Percentiles rank a stretch among this genome's conserved stretches.
These are phyloP conservation scores for Paramecium sonneborni DNA, from an alignment of 73 alveolate species.

Conservation along the genomic window DNA sequence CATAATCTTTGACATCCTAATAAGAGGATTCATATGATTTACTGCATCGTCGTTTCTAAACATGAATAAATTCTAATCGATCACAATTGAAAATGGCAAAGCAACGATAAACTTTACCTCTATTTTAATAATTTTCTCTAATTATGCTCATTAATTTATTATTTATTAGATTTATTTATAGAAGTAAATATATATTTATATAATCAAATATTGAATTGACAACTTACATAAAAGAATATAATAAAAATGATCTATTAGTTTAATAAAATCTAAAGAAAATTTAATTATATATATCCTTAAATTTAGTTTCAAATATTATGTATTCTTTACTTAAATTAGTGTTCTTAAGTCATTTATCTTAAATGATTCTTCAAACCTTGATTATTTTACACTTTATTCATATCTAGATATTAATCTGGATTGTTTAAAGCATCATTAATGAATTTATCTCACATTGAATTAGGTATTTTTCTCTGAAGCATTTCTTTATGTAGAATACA, in stretches of 20 bases:
- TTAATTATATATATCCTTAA: not conserved
- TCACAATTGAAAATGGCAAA: not conserved
- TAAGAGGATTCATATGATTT: not conserved
- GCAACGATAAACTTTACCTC: constrained; percentile 11
- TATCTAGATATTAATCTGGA: not conserved
- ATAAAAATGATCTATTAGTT: too few species aligned
- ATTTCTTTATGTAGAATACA: not conserved
- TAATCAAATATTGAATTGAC: too few species aligned
- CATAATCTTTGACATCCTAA: not conserved
- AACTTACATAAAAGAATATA: too few species aligned
- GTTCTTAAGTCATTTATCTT: constrained; percentile 6
- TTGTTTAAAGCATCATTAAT: not conserved
- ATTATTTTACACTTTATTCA: not conserved
- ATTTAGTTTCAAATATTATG: not conserved
- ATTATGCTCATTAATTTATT: not conserved
- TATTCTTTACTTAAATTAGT: not conserved
- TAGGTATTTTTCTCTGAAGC: not conserved
- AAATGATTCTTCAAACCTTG: not conserved
- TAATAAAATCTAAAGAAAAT: not conserved
- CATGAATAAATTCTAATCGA: not conserved
- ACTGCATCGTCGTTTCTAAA: not conserved
- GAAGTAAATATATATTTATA: too few species aligned
- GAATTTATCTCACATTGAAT: not conserved
- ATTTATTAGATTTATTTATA: too few species aligned
- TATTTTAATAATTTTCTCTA: not conserved